Evolutionary conservation across 129 eudicot species (phyloP).

Genomic region (Lonicera japonica): DNA sequence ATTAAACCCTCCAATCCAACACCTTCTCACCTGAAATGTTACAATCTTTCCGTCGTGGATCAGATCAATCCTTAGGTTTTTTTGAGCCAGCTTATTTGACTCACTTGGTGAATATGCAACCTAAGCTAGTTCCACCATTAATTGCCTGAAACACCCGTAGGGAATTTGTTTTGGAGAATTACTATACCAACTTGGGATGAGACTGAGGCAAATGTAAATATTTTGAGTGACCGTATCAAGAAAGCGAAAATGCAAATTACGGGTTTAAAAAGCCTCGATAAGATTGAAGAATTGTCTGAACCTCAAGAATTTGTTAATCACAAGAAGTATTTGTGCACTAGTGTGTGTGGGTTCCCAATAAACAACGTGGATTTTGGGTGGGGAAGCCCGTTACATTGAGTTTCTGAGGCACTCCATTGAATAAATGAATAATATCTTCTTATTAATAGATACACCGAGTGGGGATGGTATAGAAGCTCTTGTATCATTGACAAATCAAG

Average conservation of each 20-base stretch:
- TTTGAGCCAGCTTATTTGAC: no score
- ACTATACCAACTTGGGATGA: no score
- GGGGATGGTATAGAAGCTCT: constrained; percentile 35
- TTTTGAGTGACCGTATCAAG: background rate
- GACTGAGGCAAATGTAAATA: background rate
- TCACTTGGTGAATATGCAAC: no score
- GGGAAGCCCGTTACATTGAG: background rate
- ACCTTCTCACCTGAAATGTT: no score
- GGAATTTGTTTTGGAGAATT: no score
- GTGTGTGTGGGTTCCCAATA: constrained; percentile 15
- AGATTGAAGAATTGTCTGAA: background rate
- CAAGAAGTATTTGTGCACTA: background rate
- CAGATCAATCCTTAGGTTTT: background rate
- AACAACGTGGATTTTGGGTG: no score
- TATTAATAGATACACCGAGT: constrained; percentile 7
- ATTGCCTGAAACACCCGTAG: no score
- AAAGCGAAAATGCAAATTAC: constrained; percentile 4
- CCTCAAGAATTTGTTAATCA: background rate
- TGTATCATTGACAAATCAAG: no score
- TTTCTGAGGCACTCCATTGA: background rate
- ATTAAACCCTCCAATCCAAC: no score
- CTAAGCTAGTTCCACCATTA: no score
- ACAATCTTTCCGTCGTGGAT: no score
- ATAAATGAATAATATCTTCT: background rate
- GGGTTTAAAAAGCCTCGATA: constrained; percentile 3